These are phyloP conservation scores for Botryotinia calthae DNA, from an alignment of 2,329 filamentous ascomycete species.

Conservation along the genomic window DNA sequence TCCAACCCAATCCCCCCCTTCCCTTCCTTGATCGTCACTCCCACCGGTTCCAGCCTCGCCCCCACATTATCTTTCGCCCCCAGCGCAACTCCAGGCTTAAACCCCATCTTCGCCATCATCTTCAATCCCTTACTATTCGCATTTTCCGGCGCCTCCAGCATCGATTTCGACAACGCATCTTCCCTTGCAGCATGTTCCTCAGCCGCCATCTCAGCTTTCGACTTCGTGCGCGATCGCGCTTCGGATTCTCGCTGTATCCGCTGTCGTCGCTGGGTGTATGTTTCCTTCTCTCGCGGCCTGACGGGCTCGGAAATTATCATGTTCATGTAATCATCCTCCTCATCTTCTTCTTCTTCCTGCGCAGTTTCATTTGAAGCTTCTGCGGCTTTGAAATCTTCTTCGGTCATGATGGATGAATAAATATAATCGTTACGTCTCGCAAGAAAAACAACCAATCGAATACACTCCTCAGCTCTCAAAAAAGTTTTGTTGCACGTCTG, in stretches of 20 bases:
- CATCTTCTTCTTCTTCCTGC: slow-evolving; percentile 31
- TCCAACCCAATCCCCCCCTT: slow-evolving; percentile 82
- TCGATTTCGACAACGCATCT: slow-evolving; percentile 69
- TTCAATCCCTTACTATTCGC: slow-evolving; percentile 80
- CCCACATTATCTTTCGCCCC: slow-evolving; percentile 57
- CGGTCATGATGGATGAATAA: neutral
- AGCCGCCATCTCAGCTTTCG: slow-evolving; percentile 78
- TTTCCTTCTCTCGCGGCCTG: slow-evolving; percentile 51
- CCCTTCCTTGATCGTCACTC: slow-evolving; percentile 73
- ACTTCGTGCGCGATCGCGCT: slow-evolving; percentile 65
- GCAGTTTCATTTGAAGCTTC: neutral
- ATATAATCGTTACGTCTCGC: neutral
- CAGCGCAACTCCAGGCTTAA: slow-evolving; percentile 70
- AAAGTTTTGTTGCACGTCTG: neutral
- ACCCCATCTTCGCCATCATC: slow-evolving; percentile 98
- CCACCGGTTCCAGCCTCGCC: slow-evolving; percentile 65
- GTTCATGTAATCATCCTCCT: slow-evolving; percentile 92
- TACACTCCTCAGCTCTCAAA: neutral
- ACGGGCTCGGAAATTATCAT: slow-evolving; percentile 78
- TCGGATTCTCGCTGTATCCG: slow-evolving; percentile 58
- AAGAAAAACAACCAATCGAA: neutral
- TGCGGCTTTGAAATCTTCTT: neutral
- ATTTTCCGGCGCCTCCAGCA: slow-evolving; percentile 56
- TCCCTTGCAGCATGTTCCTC: slow-evolving; percentile 72
- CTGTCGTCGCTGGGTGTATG: slow-evolving; percentile 54